These are phyloP conservation scores for Spirogloea muscicola DNA, from an alignment of 139 green algal genomes.

Conservation along the genomic window DNA sequence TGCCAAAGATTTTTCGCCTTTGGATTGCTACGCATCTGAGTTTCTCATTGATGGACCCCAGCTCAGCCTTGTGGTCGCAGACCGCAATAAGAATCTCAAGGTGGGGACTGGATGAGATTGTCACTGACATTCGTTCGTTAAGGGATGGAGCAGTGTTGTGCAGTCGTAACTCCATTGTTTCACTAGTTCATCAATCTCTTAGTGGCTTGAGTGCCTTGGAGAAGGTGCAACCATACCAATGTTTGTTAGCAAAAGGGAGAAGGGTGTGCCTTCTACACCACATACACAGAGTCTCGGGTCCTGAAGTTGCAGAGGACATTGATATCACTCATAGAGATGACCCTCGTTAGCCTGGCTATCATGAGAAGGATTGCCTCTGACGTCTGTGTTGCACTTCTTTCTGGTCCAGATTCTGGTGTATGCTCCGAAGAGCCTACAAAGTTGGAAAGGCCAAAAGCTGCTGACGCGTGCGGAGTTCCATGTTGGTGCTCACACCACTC, in stretches of 20 bases:
- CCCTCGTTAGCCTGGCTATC: not conserved
- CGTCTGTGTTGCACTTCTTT: not conserved
- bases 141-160: not conserved
- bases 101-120: not conserved
- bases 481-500: slow-evolving; percentile 14
- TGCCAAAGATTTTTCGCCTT: slow-evolving; percentile 65
- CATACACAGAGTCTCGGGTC: not conserved
- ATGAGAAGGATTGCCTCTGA: not conserved
- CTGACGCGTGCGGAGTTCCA: slow-evolving; percentile 36
- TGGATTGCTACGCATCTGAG: slow-evolving; percentile 56
- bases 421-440: slow-evolving; percentile 38
- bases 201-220: not conserved
- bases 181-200: not conserved
- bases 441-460: slow-evolving; percentile 48
- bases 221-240: not conserved
- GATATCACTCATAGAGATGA: not conserved
- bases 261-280: not conserved
- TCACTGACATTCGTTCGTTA: not conserved
- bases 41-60: slow-evolving; percentile 70
- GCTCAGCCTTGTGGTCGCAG: slow-evolving; percentile 58
- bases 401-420: slow-evolving; percentile 42
- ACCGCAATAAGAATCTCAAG: slow-evolving; percentile 39
- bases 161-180: not conserved
- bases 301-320: not conserved
- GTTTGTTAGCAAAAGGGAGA: not conserved